phyloP scores from a whole-genome alignment of 1,139 yeast genomes.

The Suhomyces kunorum region DNA sequence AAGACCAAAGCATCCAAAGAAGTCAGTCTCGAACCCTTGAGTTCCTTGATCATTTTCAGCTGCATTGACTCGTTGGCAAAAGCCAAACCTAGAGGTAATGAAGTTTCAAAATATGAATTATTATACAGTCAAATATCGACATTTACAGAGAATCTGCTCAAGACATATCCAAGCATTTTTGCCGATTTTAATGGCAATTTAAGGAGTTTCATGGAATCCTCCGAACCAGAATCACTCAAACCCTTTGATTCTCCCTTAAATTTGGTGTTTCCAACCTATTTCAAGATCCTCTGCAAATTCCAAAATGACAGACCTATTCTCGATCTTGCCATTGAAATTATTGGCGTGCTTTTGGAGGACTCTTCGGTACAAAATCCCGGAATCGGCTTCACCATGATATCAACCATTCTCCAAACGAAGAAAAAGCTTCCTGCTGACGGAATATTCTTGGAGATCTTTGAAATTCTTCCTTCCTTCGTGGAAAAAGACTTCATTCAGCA shows the following conservation, averaged over 20 bases:
- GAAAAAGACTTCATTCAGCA: constrained; percentile 29
- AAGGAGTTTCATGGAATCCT: not conserved
- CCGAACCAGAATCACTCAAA: not conserved
- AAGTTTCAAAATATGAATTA: not conserved
- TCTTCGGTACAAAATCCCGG: constrained; percentile 16
- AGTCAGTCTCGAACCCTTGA: not conserved
- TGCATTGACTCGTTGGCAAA: constrained; percentile 17
- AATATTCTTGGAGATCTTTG: constrained; percentile 11
- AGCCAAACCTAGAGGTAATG: constrained; percentile 5
- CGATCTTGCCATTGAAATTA: constrained; percentile 22
- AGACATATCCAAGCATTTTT: not conserved
- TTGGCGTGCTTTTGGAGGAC: constrained; percentile 19
- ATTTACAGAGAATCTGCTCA: not conserved
- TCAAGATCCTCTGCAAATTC: constrained; percentile 1
- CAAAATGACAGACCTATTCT: constrained; percentile 4
- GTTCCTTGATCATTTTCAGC: constrained; percentile 10
- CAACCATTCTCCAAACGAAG: constrained; percentile 9
- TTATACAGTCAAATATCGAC: not conserved
- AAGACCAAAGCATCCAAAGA: not conserved
- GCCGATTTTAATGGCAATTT: not conserved
- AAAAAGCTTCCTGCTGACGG: not conserved
- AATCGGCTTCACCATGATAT: constrained; percentile 17
- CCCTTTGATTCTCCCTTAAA: not conserved
- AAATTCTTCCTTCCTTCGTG: constrained; percentile 29
- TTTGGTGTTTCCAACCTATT: constrained; percentile 5